Evolutionary conservation across 371 early-diverging fungal species (phyloP).

Genomic region (Conidiobolus incongruus): DNA sequence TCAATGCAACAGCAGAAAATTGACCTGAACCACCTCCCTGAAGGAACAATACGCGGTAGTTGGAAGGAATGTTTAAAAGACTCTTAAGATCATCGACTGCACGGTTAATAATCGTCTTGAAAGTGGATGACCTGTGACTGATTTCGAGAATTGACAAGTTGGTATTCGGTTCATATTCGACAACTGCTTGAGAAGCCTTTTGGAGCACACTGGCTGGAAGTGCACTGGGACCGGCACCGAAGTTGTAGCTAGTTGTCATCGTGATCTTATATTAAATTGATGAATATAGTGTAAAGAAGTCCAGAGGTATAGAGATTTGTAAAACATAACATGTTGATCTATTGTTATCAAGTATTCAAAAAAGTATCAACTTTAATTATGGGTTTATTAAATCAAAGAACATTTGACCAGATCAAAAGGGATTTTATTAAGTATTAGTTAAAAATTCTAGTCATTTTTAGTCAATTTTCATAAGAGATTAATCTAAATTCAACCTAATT

Average conservation of each 20-base stretch:
- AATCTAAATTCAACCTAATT: too few relatives aligned
- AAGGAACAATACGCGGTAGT: slow-evolving; percentile 77
- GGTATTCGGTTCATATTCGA: slow-evolving; percentile 34
- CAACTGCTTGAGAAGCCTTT: slow-evolving; percentile 52
- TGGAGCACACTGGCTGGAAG: slow-evolving; percentile 63
- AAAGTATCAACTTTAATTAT: too few relatives aligned
- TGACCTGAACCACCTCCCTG: slow-evolving; percentile 89
- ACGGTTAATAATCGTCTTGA: slow-evolving; percentile 41
- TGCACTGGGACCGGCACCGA: slow-evolving; percentile 83
- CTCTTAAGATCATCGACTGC: slow-evolving; percentile 42
- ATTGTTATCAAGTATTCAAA: too few relatives aligned
- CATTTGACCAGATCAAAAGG: too few relatives aligned
- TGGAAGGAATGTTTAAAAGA: slow-evolving; percentile 57
- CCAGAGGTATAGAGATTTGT: too few relatives aligned
- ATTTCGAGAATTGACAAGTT: slow-evolving; percentile 88
- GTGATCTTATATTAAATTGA: too few relatives aligned
- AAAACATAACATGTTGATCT: too few relatives aligned
- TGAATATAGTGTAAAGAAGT: too few relatives aligned
- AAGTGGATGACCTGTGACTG: slow-evolving; percentile 74
- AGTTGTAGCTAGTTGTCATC: slow-evolving; percentile 21
- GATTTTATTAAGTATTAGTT: too few relatives aligned
- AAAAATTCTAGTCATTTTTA: too few relatives aligned
- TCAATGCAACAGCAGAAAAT: slow-evolving; percentile 74
- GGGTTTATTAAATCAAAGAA: too few relatives aligned
- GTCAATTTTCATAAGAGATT: too few relatives aligned